A percentile compares a stretch with the other conserved stretches of the same genome.
Evolutionary conservation across 225 moss, liverwort and hornwort species (phyloP).

Genomic region (Thuidium tamariscinum): DNA sequence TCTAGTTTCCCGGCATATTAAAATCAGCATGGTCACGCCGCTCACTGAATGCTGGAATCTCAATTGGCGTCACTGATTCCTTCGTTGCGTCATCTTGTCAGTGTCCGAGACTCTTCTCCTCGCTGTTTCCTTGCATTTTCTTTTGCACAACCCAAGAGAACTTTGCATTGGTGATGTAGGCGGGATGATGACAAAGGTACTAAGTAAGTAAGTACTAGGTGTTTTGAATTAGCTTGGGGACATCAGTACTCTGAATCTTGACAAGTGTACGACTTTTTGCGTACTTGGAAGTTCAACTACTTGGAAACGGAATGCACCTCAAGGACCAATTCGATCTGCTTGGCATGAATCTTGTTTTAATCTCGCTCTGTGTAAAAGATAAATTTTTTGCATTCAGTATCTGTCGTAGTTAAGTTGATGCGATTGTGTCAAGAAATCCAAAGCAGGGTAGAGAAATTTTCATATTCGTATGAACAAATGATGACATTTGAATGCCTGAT

Average conservation of each 20-base stretch:
- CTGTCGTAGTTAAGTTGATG: not conserved
- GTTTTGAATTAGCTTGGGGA: not conserved
- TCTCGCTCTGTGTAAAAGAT: too few relatives aligned
- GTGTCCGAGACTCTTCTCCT: too few relatives aligned
- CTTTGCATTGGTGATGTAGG: not conserved
- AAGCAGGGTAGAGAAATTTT: not conserved
- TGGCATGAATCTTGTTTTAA: too few relatives aligned
- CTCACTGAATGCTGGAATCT: not conserved
- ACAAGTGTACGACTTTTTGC: not conserved
- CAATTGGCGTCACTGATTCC: not conserved
- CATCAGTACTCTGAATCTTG: not conserved
- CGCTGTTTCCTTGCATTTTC: not conserved
- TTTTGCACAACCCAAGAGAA: not conserved
- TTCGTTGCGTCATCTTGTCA: not conserved
- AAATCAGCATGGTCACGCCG: not conserved
- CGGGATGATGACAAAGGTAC: not conserved
- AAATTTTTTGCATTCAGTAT: not conserved
- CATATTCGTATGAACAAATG: not conserved
- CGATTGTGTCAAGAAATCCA: not conserved
- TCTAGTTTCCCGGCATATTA: not conserved
- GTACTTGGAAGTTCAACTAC: not conserved
- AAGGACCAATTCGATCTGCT: not conserved
- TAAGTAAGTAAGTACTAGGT: not conserved
- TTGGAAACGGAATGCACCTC: not conserved
- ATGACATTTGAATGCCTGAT: not conserved